Evolutionary conservation across 2,329 filamentous ascomycete genomes (phyloP).

Genomic region (Arthroderma sp.): DNA sequence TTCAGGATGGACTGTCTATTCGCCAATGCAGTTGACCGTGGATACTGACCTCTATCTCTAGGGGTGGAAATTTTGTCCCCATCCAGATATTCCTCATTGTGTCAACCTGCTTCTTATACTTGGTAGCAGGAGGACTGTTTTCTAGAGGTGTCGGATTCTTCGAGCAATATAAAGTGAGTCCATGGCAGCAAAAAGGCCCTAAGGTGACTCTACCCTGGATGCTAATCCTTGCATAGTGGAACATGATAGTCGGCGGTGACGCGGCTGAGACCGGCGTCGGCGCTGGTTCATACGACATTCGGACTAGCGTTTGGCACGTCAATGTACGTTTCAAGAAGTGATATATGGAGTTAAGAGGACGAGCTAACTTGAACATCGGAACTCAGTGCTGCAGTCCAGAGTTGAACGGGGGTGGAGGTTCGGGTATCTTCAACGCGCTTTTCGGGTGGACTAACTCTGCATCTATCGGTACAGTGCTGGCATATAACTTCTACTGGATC

Average conservation of each 20-base stretch:
- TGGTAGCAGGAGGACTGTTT: constrained; percentile 9
- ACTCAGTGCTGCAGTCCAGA: constrained; percentile 62
- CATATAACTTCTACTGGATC: constrained; percentile 83
- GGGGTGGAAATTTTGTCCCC: constrained; percentile 10
- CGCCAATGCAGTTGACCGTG: neutral
- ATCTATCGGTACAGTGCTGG: constrained; percentile 74
- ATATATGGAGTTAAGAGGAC: neutral
- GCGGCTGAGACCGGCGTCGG: constrained; percentile 8
- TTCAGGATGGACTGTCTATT: neutral
- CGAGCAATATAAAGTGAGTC: constrained; percentile 7
- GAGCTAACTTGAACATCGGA: neutral
- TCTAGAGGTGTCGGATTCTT: constrained; percentile 9
- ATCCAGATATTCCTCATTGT: constrained; percentile 11
- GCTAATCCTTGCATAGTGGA: constrained; percentile 8
- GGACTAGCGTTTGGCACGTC: constrained; percentile 11
- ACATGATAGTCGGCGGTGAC: constrained; percentile 9
- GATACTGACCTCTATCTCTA: neutral
- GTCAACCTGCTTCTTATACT: constrained; percentile 10
- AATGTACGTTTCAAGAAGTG: constrained; percentile 3
- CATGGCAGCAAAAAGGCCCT: neutral
- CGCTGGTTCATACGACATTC: constrained; percentile 8
- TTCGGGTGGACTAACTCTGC: constrained; percentile 82
- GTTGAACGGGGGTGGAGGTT: constrained; percentile 61
- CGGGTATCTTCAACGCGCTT: constrained; percentile 78
- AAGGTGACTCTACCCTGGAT: neutral